These are phyloP conservation scores for Vicia villosa DNA, from an alignment of 306 rosid species.

Conservation along the genomic window DNA sequence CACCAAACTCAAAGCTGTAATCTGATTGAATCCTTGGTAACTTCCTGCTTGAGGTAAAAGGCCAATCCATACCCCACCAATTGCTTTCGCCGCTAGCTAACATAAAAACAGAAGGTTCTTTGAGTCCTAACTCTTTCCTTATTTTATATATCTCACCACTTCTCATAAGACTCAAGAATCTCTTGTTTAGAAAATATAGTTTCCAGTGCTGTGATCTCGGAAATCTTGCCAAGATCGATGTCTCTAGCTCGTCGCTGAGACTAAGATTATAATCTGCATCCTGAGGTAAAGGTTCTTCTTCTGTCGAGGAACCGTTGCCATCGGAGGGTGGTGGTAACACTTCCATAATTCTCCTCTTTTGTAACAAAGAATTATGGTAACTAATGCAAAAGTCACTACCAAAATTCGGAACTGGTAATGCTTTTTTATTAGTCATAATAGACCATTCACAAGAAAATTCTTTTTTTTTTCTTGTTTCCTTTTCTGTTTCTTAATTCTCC, in stretches of 20 bases:
- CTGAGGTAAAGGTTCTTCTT: slow-evolving; percentile 58
- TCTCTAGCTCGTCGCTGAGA: slow-evolving; percentile 75
- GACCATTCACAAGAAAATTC: slow-evolving; percentile 18
- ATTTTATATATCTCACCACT: slow-evolving; percentile 69
- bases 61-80: slow-evolving; percentile 75
- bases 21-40: slow-evolving; percentile 71
- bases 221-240: slow-evolving; percentile 64
- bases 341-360: slow-evolving; percentile 32
- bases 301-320: slow-evolving; percentile 47
- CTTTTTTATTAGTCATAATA: slow-evolving; percentile 29
- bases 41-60: slow-evolving; percentile 50
- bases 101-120: slow-evolving; percentile 77
- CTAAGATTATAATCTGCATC: slow-evolving; percentile 74
- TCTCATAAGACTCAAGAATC: slow-evolving; percentile 49
- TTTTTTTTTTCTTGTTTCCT: slow-evolving; percentile 4
- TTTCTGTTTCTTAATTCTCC: slow-evolving; percentile 26
- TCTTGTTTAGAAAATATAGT: slow-evolving; percentile 55
- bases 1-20: slow-evolving; percentile 47
- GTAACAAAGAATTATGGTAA: slow-evolving; percentile 20
- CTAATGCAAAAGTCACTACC: slow-evolving; percentile 23
- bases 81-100: slow-evolving; percentile 61
- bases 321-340: slow-evolving; percentile 36
- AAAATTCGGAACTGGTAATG: slow-evolving; percentile 26
- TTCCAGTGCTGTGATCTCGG: slow-evolving; percentile 74
- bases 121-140: slow-evolving; percentile 55